These are phyloP conservation scores for Leccinum broughii DNA, from an alignment of 768 basidiomycete genomes.

Conservation along the genomic window DNA sequence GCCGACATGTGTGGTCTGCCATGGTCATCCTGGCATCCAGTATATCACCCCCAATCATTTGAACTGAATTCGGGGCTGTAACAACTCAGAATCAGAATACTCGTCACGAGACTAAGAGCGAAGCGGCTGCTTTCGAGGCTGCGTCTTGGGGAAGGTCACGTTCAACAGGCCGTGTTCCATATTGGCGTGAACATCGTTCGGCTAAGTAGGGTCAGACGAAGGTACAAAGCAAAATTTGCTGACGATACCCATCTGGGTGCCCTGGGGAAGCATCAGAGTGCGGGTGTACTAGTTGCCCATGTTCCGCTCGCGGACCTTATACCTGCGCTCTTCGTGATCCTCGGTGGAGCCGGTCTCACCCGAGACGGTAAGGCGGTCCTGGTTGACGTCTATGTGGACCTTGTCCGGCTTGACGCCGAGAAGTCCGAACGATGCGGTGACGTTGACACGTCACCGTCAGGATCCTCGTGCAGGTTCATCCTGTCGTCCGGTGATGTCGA, in stretches of 20 bases:
- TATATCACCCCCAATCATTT: no score
- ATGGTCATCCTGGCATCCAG: no score
- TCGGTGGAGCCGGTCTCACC: conserved; percentile 43
- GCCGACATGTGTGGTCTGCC: no score
- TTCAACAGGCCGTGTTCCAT: conserved; percentile 35
- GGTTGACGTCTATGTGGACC: conserved; percentile 51
- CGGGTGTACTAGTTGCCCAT: conserved; percentile 48
- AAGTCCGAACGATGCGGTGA: no score
- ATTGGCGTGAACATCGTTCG: conserved; percentile 39
- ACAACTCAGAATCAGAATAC: no score
- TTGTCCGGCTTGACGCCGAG: conserved; percentile 38
- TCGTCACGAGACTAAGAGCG: no score
- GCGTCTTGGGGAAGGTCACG: conserved; percentile 53
- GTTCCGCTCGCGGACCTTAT: conserved; percentile 43
- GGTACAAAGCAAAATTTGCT: no score
- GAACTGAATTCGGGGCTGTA: no score
- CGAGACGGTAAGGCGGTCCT: conserved; percentile 50
- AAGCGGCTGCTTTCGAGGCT: conserved; percentile 35
- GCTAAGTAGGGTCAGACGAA: conserved; percentile 16
- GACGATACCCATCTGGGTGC: conserved; percentile 42
- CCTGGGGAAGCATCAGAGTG: conserved; percentile 43
- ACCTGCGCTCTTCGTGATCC: conserved; percentile 32
- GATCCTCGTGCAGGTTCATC: no score
- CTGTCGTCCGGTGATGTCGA: no score
- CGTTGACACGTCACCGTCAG: no score